Evolutionary conservation across 192 early-diverging fungal species (phyloP), one percentile per base, ranked within the genome.

Genomic region (Coemansia sp.): DNA sequence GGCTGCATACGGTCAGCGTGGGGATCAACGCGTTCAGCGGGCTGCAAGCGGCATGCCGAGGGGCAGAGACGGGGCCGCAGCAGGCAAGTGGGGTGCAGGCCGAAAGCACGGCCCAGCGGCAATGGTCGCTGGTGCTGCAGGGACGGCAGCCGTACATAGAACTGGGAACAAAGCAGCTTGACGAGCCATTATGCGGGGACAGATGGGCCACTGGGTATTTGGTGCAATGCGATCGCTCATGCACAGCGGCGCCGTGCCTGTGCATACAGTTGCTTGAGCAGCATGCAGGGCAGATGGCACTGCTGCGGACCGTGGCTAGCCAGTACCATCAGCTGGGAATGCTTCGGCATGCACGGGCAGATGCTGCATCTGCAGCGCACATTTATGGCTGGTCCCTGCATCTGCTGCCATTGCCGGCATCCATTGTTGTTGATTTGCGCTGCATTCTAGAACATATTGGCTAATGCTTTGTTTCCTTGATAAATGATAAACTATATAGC

Each of bases 101-200:
- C 6, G 32, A 34, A 34, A 34, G 17, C 42, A 18, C 42, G n/a
- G 42, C 42, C 7, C 53, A 28, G 26, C 58, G 18, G 56, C 71
- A 75, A n/a, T 75, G 56, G 53, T 68, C 71, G 7, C 49, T 75
- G 14, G 61, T 75, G 30, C 57, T 75, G 65, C 71, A 75, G 38
- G 53, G 49, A 8, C 65, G 58, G 41, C 71, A 75, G 26, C 53
- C 71, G 12, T 57, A 38, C 39, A 45, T 74, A 36, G 50, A 28
- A 11, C 32, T 34, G 32, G 32, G 32, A 34, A 34, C 32, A 34
- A 34, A 34, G 32, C 32, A 34, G 30, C 40, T 32, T 11, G 18
- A 38, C 3, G 42, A 42, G 26, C 28, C 34, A 14, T 11, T 31
- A 26, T 36, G 37, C 57, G 18, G 16, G 39, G 40, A 12, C 39